Percentiles rank a stretch among this genome's conserved stretches.
Evolutionary conservation across 768 basidiomycete species (phyloP).

Genomic region (Dacryopinax primogenitus): DNA sequence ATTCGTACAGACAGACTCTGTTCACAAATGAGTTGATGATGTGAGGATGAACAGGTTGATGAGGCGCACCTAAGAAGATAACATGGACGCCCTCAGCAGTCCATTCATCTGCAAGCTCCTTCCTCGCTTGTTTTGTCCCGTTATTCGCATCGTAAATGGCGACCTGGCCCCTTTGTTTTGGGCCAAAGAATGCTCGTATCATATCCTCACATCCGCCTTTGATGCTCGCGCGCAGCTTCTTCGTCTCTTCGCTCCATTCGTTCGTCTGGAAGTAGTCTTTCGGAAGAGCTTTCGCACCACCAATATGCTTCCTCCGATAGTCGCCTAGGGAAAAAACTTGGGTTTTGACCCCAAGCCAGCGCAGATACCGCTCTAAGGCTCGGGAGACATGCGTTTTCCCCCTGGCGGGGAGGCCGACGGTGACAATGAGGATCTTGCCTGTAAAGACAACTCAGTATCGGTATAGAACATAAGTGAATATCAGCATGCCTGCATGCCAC

Average conservation of each 20-base stretch:
- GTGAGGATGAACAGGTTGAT: neutral
- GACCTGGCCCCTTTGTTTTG: slow-evolving; percentile 68
- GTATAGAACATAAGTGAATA: neutral
- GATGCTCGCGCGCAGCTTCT: slow-evolving; percentile 58
- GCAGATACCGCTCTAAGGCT: slow-evolving; percentile 88
- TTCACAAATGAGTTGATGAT: no score
- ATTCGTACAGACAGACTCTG: slow-evolving; percentile 86
- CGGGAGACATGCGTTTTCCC: slow-evolving; percentile 96
- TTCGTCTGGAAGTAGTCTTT: slow-evolving; percentile 84
- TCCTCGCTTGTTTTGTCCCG: slow-evolving; percentile 54
- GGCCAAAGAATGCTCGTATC: slow-evolving; percentile 77
- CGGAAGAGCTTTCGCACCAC: slow-evolving; percentile 76
- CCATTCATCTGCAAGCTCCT: slow-evolving; percentile 69
- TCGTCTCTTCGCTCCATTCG: slow-evolving; percentile 46
- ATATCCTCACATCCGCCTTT: slow-evolving; percentile 74
- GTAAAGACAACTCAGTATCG: neutral
- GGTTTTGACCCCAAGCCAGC: slow-evolving; percentile 97
- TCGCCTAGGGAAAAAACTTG: slow-evolving; percentile 91
- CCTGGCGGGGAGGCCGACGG: slow-evolving; percentile 85
- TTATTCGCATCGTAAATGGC: slow-evolving; percentile 99
- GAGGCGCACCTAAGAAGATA: slow-evolving; percentile 62
- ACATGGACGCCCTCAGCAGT: slow-evolving; percentile 81
- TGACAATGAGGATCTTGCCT: slow-evolving; percentile 80
- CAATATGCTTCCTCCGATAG: slow-evolving; percentile 79
- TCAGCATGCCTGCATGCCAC: slow-evolving; percentile 53